Base-by-base conservation (phyloP, 2,329 filamentous ascomycete species). In the Pseudogymnoascus sp. region DNA sequence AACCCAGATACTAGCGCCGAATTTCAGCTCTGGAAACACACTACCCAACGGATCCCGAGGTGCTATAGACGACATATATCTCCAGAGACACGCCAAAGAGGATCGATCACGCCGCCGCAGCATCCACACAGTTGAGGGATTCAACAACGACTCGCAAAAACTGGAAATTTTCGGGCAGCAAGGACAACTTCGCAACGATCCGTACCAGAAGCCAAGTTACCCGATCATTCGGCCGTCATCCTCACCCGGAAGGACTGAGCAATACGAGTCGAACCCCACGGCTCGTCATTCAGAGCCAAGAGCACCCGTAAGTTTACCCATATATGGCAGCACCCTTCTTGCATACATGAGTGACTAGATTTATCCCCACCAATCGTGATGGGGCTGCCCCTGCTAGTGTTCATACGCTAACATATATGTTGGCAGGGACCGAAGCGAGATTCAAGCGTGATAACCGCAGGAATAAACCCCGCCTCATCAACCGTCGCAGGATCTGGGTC, bases 41-140 rank as follows among this genome's bases (percentile, higher is more conserved):
- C 64, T 59, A 66, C 61, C 26, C 68, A 56, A 59, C 64, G 42
- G 59, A 65, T 31, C 64, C 64, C 10, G 61, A 21, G 62, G 33
- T 26, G 65, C 67, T 21, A 67, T 66, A 37, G 72, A 74, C 64
- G 72, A 74, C 64, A 65, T 72, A 64, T 83, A 86, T 63, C 72
- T 91, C 70, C 85, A 80, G 64, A 79, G 81, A 63, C 74, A 79
- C 26, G 73, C 77, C n/a, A 75, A 83, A 16, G 91, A 88, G 37
- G 83, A 86, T 8, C 91, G 90, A 72, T 89, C 92, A 75, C 83
- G 92, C 69, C 86, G 92, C 72, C 86, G 92, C 68, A 97, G 92
- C 76, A 84, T 96, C 77, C 90, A 90, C 68, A 88, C 85, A 63
- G 77, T 88, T 65, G 80, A 82, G 68, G 76, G 75, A 3, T 38